A percentile compares a stretch with the other conserved stretches of the same genome.
Conservation (phyloP, 345 rosid genomes). For the Carallia pectinifolia region DNA sequence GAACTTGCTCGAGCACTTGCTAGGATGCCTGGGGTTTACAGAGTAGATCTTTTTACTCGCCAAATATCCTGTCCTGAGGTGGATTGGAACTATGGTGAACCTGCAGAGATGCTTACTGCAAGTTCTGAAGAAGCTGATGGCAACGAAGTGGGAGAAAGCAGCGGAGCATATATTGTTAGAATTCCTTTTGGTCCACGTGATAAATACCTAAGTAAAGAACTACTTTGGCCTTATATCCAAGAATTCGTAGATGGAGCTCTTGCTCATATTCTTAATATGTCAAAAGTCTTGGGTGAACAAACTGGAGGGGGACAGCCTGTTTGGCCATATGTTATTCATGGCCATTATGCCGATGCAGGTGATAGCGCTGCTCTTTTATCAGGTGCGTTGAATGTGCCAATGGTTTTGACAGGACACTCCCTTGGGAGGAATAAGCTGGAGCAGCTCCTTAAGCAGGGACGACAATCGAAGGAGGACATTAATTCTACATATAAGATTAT, state of each 20-base stretch:
- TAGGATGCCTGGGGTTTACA: conserved; percentile 92
- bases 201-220: conserved; percentile 73
- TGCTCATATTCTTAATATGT: conserved; percentile 85
- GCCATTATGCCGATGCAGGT: conserved; percentile 97
- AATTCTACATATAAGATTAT: conserved; percentile 87
- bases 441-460: conserved; percentile 91
- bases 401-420: conserved; percentile 98
- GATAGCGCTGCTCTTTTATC: conserved; percentile 89
- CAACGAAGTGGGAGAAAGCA: conserved; percentile 77
- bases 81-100: conserved; percentile 98
- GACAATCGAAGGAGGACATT: conserved; percentile 86
- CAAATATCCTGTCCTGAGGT: conserved; percentile 81
- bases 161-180: conserved; percentile 89
- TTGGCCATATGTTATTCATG: conserved; percentile 96
- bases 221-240: conserved; percentile 85
- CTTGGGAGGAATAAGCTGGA: conserved; percentile 97
- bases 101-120: conserved; percentile 84
- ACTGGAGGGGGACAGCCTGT: conserved; percentile 78
- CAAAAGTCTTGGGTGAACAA: conserved; percentile 84
- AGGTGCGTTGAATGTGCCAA: conserved; percentile 93
- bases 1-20: conserved; percentile 96
- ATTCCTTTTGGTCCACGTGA: conserved; percentile 95
- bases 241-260: conserved; percentile 98
- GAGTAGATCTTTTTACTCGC: conserved; percentile 94
- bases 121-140: conserved; percentile 63